Conservation (phyloP, 495 filamentous ascomycete species). For the Daldinia childiae region DNA sequence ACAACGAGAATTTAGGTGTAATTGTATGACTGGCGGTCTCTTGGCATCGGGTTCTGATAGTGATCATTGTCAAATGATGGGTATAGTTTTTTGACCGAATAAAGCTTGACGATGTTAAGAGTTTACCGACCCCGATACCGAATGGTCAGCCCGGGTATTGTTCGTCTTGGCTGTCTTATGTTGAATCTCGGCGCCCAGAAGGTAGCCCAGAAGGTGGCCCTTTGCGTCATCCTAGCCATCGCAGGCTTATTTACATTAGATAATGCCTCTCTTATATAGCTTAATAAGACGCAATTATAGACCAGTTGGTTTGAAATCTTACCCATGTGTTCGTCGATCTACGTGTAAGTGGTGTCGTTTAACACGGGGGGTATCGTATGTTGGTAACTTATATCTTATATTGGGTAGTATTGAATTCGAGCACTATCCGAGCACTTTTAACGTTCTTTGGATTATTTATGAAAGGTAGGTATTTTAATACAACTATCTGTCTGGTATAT, state of each 20-base stretch:
- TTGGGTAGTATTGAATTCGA: background rate
- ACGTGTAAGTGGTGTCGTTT: background rate
- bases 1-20: background rate
- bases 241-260: background rate
- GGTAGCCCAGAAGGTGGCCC: background rate
- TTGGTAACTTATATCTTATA: background rate
- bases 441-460: too few relatives aligned
- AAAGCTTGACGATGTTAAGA: conserved; percentile 7
- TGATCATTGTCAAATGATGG: background rate
- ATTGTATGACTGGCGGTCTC: conserved; percentile 24
- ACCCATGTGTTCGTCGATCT: background rate
- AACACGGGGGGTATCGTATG: background rate
- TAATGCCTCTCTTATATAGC: background rate
- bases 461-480: too few relatives aligned
- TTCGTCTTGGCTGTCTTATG: conserved; percentile 8
- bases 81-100: conserved; percentile 16
- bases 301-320: background rate
- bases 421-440: too few relatives aligned
- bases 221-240: background rate
- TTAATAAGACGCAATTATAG: background rate
- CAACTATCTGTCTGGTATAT: too few relatives aligned
- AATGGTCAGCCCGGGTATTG: background rate
- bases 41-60: conserved; percentile 17
- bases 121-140: background rate
- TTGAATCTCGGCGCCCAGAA: background rate